Conservation (phyloP, 1,139 yeast genomes). For the Kluyveromyces marxianus region DNA sequence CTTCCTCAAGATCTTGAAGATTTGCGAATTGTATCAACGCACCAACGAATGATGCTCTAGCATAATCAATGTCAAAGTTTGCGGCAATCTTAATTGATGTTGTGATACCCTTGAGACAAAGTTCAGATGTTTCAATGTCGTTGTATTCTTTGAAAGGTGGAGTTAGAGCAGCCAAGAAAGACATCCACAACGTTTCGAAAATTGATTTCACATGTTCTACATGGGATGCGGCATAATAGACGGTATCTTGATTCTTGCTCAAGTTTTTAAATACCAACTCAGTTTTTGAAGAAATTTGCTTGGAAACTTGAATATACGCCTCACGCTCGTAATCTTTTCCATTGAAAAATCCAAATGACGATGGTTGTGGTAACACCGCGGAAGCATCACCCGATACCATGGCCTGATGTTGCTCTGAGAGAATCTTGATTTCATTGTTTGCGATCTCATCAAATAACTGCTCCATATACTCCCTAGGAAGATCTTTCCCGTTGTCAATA, state of each 20-base stretch:
- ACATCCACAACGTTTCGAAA: conserved; percentile 96
- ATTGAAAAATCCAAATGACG: conserved; percentile 60
- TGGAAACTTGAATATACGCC: conserved; percentile 87
- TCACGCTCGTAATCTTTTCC: conserved; percentile 72
- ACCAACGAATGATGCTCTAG: conserved; percentile 82
- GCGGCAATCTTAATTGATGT: conserved; percentile 78
- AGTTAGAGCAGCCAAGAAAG: conserved; percentile 85
- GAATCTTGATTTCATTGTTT: conserved; percentile 76
- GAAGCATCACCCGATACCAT: conserved; percentile 57
- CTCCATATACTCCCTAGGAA: conserved; percentile 66
- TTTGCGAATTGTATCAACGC: conserved; percentile 85
- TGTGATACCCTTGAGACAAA: conserved; percentile 79
- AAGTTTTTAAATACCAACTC: conserved; percentile 73
- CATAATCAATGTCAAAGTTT: conserved; percentile 74
- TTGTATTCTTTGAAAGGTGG: conserved; percentile 89
- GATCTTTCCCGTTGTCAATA: conserved; percentile 85
- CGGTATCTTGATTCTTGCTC: conserved; percentile 37
- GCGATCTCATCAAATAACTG: conserved; percentile 71
- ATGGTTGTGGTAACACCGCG: conserved; percentile 35
- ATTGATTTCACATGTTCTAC: conserved; percentile 88
- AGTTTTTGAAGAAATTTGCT: conserved; percentile 83
- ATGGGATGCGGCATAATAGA: conserved; percentile 55
- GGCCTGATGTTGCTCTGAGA: conserved; percentile 93
- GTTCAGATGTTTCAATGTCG: conserved; percentile 62
- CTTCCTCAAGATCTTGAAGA: conserved; percentile 68